phyloP scores from a whole-genome alignment of 2,329 filamentous ascomycete genomes.

The Fusarium siculi region DNA sequence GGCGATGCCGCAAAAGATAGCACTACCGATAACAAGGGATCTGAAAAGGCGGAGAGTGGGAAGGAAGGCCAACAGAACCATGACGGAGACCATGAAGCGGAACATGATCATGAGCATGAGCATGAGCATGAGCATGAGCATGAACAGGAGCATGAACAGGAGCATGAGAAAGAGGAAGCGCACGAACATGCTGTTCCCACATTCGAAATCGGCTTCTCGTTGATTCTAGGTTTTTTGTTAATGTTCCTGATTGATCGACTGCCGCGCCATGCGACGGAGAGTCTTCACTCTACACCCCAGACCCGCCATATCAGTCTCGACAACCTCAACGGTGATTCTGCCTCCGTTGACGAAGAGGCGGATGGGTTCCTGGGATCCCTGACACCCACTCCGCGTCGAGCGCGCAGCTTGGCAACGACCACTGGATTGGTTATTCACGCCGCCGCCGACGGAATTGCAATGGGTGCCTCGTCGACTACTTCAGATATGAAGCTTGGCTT shows the following conservation, averaged over 20 bases:
- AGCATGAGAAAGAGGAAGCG: constrained; percentile 48
- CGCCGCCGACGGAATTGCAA: constrained; percentile 92
- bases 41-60: constrained; percentile 20
- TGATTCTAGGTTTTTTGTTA: constrained; percentile 89
- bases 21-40: constrained; percentile 6
- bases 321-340: constrained; percentile 70
- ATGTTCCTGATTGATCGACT: constrained; percentile 97
- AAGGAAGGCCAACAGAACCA: constrained; percentile 48
- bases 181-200: constrained; percentile 63
- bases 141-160: constrained; percentile 44
- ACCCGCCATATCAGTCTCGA: constrained; percentile 90
- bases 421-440: constrained; percentile 96
- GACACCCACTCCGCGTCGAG: constrained; percentile 66
- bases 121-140: constrained; percentile 42
- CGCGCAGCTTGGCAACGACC: constrained; percentile 81
- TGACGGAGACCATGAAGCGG: constrained; percentile 42
- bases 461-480: constrained; percentile 87
- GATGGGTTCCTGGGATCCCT: constrained; percentile 69
- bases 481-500: constrained; percentile 81
- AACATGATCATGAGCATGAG: constrained; percentile 36
- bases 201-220: constrained; percentile 85
- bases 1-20: constrained; percentile 17
- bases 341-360: constrained; percentile 64
- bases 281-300: constrained; percentile 70
- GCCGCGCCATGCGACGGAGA: constrained; percentile 76